Conservation (phyloP, 768 basidiomycete genomes). For the Naganishia onofrii region DNA sequence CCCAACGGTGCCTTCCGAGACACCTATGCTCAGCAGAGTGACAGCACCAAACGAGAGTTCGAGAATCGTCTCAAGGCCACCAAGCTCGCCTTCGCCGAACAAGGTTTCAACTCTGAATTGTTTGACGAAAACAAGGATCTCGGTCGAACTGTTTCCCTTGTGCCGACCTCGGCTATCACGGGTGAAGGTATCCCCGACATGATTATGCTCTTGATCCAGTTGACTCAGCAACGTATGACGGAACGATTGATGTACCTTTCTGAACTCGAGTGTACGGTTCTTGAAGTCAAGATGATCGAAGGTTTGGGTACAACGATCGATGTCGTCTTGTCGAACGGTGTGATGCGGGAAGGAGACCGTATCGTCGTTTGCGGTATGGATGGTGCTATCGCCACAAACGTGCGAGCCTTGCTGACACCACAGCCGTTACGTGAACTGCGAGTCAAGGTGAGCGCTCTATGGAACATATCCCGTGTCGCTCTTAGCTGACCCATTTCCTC, state of each 20-base stretch:
- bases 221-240: conserved; percentile 97
- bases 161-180: conserved; percentile 95
- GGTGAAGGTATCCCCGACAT: conserved; percentile 99
- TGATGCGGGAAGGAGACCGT: conserved; percentile 82
- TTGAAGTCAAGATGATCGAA: conserved; percentile 98
- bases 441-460: conserved; percentile 68
- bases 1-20: conserved; percentile 90
- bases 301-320: conserved; percentile 97
- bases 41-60: conserved; percentile 81
- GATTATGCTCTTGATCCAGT: conserved; percentile 96
- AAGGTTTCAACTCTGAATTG: conserved; percentile 87
- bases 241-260: conserved; percentile 96
- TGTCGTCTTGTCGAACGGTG: conserved; percentile 91
- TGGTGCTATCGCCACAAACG: conserved; percentile 91
- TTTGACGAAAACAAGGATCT: conserved; percentile 99
- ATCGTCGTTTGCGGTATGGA: conserved; percentile 96
- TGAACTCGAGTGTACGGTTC: conserved; percentile 93
- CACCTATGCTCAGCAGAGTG: conserved; percentile 77
- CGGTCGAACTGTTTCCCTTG: conserved; percentile 87
- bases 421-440: conserved; percentile 93
- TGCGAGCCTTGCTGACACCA: conserved; percentile 89
- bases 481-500: neutral
- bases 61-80: conserved; percentile 81
- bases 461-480: too few relatives aligned
- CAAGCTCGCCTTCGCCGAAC: conserved; percentile 92